Percentiles rank a stretch among this genome's conserved stretches.
These are phyloP conservation scores for Mortierella claussenii DNA, from an alignment of 192 early-diverging fungal species.

Conservation along the genomic window DNA sequence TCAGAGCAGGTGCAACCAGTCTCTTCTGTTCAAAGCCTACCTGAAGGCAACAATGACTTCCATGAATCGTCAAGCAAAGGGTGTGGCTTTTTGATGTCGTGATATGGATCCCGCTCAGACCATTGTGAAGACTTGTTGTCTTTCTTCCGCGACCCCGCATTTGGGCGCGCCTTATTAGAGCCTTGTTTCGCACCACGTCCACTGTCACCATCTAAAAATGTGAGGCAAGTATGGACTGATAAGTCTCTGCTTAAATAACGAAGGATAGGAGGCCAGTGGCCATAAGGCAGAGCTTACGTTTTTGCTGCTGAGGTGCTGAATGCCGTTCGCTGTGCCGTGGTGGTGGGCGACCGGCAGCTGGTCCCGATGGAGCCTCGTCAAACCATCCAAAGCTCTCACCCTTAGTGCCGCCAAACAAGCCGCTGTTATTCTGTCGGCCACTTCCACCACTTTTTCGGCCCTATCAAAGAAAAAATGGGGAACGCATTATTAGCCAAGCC, in stretches of 20 bases:
- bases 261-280: too few relatives aligned
- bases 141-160: neutral
- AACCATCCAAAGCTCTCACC: slow-evolving; percentile 20
- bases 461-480: neutral
- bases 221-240: too few relatives aligned
- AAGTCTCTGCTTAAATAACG: too few relatives aligned
- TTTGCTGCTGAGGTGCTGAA: neutral
- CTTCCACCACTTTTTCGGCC: neutral
- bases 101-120: slow-evolving; percentile 11
- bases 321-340: slow-evolving; percentile 1
- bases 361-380: slow-evolving; percentile 7
- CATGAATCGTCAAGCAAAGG: slow-evolving; percentile 30
- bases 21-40: too few relatives aligned
- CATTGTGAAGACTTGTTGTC: too few relatives aligned
- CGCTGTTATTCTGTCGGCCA: neutral
- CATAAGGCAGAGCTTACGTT: too few relatives aligned
- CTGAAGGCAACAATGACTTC: slow-evolving; percentile 16
- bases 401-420: neutral
- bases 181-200: too few relatives aligned
- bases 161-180: too few relatives aligned
- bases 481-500: neutral
- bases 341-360: neutral
- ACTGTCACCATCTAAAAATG: too few relatives aligned
- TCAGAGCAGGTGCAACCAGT: too few relatives aligned
- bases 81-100: slow-evolving; percentile 4